Percentiles rank a stretch among this genome's conserved stretches.
Conservation (phyloP, 495 filamentous ascomycete genomes). For the Hypoxylon subgilvum region DNA sequence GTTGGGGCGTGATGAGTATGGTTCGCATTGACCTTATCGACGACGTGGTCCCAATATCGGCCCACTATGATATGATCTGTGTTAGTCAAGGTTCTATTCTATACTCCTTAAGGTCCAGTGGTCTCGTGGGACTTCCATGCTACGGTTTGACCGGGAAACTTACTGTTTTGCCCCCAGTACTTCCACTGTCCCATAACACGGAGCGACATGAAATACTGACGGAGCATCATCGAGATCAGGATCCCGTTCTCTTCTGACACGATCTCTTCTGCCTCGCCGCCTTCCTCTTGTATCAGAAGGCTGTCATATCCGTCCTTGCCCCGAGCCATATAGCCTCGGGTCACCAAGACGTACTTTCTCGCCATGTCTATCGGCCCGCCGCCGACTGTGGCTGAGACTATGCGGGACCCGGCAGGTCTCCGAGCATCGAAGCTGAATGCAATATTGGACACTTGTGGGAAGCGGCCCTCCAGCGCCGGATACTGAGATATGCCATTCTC, state of each 20-base stretch:
- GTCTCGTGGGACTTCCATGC: background rate
- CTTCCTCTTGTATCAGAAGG: constrained; percentile 70
- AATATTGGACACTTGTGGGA: constrained; percentile 85
- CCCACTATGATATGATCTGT: constrained; percentile 44
- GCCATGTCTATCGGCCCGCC: constrained; percentile 64
- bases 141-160: constrained; percentile 23
- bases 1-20: constrained; percentile 48
- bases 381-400: constrained; percentile 66
- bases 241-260: constrained; percentile 86
- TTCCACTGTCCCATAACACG: constrained; percentile 80
- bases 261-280: constrained; percentile 75
- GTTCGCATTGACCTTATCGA: constrained; percentile 56
- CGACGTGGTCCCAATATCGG: constrained; percentile 67
- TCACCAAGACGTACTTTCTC: constrained; percentile 70
- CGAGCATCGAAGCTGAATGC: constrained; percentile 69
- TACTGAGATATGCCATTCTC: constrained; percentile 82
- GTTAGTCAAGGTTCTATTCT: constrained; percentile 1
- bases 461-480: constrained; percentile 81
- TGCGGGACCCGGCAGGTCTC: constrained; percentile 63
- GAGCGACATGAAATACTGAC: constrained; percentile 86
- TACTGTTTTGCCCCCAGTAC: constrained; percentile 59
- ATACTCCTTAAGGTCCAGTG: background rate
- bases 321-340: constrained; percentile 82
- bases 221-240: constrained; percentile 79
- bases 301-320: constrained; percentile 86